Percentiles rank a stretch among this genome's conserved stretches.
phyloP scores from a whole-genome alignment of 345 rosid genomes.

The Fremontodendron californicum region DNA sequence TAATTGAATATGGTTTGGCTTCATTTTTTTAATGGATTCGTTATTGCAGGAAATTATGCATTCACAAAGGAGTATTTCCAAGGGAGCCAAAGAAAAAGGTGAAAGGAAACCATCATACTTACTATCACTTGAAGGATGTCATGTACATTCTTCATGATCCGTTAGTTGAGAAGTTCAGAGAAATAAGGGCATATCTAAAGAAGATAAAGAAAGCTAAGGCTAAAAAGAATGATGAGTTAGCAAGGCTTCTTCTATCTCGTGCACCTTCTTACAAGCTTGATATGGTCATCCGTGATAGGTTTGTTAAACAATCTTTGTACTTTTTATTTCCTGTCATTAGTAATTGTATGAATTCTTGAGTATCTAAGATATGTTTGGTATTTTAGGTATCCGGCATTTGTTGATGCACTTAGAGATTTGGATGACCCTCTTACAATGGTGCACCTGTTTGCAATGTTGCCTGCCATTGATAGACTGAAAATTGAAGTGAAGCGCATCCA shows the following conservation, averaged over 20 bases:
- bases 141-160: conserved; percentile 81
- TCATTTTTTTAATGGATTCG: conserved; percentile 1
- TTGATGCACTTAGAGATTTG: conserved; percentile 91
- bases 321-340: neutral
- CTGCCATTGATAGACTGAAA: conserved; percentile 74
- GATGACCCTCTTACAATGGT: conserved; percentile 93
- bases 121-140: conserved; percentile 90
- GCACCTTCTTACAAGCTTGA: conserved; percentile 69
- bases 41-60: conserved; percentile 64
- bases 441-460: conserved; percentile 88
- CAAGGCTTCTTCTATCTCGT: conserved; percentile 52
- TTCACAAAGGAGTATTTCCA: conserved; percentile 82
- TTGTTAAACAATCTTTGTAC: neutral
- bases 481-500: conserved; percentile 74
- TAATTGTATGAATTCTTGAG: neutral
- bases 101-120: conserved; percentile 89
- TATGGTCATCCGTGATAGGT: conserved; percentile 81
- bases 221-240: conserved; percentile 74
- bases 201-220: conserved; percentile 80
- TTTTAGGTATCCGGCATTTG: conserved; percentile 76
- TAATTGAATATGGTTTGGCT: neutral
- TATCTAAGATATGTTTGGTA: conserved; percentile 14
- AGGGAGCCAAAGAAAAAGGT: conserved; percentile 94
- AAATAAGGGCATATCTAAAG: conserved; percentile 61
- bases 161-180: conserved; percentile 80